Evolutionary conservation across 495 filamentous ascomycete species (phyloP), one percentile per base, ranked within the genome.

Genomic region (Podospora appendiculata): DNA sequence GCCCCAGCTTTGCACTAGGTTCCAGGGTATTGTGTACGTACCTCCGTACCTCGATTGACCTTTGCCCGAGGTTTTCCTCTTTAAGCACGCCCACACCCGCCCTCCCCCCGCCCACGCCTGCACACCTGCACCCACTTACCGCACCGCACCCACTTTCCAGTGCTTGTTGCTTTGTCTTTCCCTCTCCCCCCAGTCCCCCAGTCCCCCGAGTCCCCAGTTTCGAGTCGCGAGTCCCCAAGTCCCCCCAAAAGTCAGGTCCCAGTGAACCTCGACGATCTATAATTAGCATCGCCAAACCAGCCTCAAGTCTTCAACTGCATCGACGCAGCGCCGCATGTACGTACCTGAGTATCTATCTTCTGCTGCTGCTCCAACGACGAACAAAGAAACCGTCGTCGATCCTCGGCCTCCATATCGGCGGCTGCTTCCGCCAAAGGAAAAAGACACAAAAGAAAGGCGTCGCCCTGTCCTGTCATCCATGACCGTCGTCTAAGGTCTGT

Each of bases 281-380:
- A 56, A 58, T 66, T 66, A 61, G 63, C 49, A 64, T 56, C 58
- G 55, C 58, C 58, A 66, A 56, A 60, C 63, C 58, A 65, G 61
- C 61, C 60, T 64, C 57, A 54, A 49, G 59, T 48, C 52, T 40
- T 57, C 53, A 48, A 60, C 63, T 65, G 63, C 67, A 67, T 59
- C 65, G 42, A 58, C 13, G 46, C 59, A 55, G 51, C 57, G 63
- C 59, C 51, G 55, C 57, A 67, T 48, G 59, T 61, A 64, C 61
- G 59, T 61, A 64, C 61, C 57, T 32, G 55, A 48, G 61, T 67
- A 62, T 55, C 53, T 59, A 25, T 25, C 25, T 25, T 25, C 25
- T 25, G 25, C 49, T 58, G 33, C 46, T 35, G 54, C 60, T 50
- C 53, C 52, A 45, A 50, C 46, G 41, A 33, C 50, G 47, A 44